Evolutionary conservation across 2,329 filamentous ascomycete genomes (phyloP), one percentile per base, ranked within the genome.

Genomic region (Aspergillus ustus): DNA sequence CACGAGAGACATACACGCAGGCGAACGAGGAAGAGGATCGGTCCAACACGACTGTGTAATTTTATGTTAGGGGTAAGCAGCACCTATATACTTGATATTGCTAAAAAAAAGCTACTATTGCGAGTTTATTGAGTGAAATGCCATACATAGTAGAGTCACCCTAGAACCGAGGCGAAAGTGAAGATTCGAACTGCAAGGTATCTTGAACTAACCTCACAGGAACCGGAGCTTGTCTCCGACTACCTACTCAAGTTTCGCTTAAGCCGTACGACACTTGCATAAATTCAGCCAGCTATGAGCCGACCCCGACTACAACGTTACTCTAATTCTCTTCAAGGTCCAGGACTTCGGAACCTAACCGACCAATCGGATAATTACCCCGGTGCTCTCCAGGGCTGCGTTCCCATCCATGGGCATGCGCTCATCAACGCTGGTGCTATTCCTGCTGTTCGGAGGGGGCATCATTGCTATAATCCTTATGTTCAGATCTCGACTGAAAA

Each of bases 11-110:
- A 4, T 81, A 77, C 68, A 77, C 76, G 15, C 78, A 78, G 67
- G 75, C 75, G 43, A 76, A 75, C 17, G 80, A 78, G 40, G 80
- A 82, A 67, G 78, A 78, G 57, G 81, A 82, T 65, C 73, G 76
- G 7, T 75, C 73, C 63, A 83, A 83, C 69, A 81, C 75, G n/a
- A 82, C 80, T 34, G 77, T 83, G 44, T 83, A 77, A 64, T 63
- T 55, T 54, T 29, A 34, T n/a, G 19, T 59, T 46, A 29, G 29
- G 44, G 52, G 59, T 57, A 57, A 57, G 60, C 48, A 25, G 25
- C 6, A 25, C 25, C 59, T 62, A 53, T 61, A 62, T 55, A 34
- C 58, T 20, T 31, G 45, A 45, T 40, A 19, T 20, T 15, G n/a
- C n/a, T 46, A 62, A 58, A 62, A 52, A 62, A 58, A 62, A 52